Base-by-base conservation (phyloP, 441 rosid genomes). In the Melastoma candidum region DNA sequence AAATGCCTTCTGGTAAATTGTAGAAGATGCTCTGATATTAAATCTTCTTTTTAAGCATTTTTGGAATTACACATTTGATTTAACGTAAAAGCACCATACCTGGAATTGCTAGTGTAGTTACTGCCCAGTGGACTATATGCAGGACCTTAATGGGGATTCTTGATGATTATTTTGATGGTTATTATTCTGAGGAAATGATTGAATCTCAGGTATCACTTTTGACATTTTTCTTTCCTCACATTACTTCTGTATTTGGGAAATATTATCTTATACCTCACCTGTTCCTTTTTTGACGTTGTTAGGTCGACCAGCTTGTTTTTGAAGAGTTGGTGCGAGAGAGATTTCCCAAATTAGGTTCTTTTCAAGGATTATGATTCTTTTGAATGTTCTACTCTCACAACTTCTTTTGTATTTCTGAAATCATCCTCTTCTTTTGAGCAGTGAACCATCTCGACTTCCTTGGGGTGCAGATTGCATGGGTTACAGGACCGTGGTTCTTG, bases 401-500 rank as follows among this genome's bases (percentile, higher is more conserved):
- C 58, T 58, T 52, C 49, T 49, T 65, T 48, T 56, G 58, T 57
- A 59, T 61, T 65, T 68, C 65, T 66, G 61, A 54, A 53, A 47
- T 36, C 26, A 63, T 44, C 44, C 64, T 75, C 59, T 63, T 56
- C 32, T 65, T 13, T 76, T 36, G 53, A 74, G 82, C 94, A 94
- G 99, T 82, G 68, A 90, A 90, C 75, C 97, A 90, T 80, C 92
- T 95, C 47, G 97, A 95, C 77, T 90, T 83, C 74, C 85, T 85
- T 48, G 97, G 97, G 70, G 97, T 95, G 79, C 95, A 95, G 64
- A 90, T 95, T 65, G 92, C 97, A 47, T 90, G 97, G 97, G 97
- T 87, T 67, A 71, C 88, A 47, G 96, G 99, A 60, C 97, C 97
- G 26, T 95, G 99, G 99, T 95, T 95, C 77, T 90, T 95, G 50